A percentile compares a stretch with the other conserved stretches of the same genome.
Conservation (phyloP, 805 yeast species). For the Kazachstania africana region DNA sequence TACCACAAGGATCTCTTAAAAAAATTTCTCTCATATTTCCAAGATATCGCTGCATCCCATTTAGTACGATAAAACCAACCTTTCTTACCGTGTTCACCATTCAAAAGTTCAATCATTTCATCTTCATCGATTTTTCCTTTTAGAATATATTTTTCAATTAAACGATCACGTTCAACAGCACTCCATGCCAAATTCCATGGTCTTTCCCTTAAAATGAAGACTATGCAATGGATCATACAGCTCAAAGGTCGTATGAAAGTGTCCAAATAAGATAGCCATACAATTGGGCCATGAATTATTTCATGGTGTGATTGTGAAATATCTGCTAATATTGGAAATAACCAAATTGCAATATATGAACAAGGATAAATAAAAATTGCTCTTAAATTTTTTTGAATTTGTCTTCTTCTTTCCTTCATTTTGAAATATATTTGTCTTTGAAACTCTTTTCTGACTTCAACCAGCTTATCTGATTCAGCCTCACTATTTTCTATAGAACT, state of each 20-base stretch:
- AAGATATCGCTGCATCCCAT: slow-evolving; percentile 14
- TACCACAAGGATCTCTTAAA: slow-evolving; percentile 20
- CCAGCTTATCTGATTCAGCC: slow-evolving; percentile 3
- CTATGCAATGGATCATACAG: slow-evolving; percentile 66
- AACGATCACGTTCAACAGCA: slow-evolving; percentile 11
- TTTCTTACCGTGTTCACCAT: slow-evolving; percentile 15
- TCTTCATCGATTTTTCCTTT: slow-evolving; percentile 19
- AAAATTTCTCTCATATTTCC: slow-evolving; percentile 18
- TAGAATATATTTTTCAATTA: slow-evolving; percentile 13
- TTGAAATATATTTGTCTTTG: slow-evolving; percentile 50
- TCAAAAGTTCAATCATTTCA: slow-evolving; percentile 14
- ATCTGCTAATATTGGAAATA: slow-evolving; percentile 63
- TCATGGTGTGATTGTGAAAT: slow-evolving; percentile 43
- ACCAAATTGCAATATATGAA: slow-evolving; percentile 72
- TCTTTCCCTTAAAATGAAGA: slow-evolving; percentile 63
- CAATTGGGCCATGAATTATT: slow-evolving; percentile 36
- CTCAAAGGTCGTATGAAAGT: slow-evolving; percentile 73
- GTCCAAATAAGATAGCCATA: slow-evolving; percentile 55
- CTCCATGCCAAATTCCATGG: slow-evolving; percentile 55
- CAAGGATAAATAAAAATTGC: slow-evolving; percentile 75
- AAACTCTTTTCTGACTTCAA: slow-evolving; percentile 27
- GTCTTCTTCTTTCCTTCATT: slow-evolving; percentile 50
- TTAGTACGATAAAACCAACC: slow-evolving; percentile 26
- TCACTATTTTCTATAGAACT: not conserved
- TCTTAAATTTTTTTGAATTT: slow-evolving; percentile 67